Base-by-base conservation (phyloP, 2,329 filamentous ascomycete species). In the Rachicladosporium sp. region DNA sequence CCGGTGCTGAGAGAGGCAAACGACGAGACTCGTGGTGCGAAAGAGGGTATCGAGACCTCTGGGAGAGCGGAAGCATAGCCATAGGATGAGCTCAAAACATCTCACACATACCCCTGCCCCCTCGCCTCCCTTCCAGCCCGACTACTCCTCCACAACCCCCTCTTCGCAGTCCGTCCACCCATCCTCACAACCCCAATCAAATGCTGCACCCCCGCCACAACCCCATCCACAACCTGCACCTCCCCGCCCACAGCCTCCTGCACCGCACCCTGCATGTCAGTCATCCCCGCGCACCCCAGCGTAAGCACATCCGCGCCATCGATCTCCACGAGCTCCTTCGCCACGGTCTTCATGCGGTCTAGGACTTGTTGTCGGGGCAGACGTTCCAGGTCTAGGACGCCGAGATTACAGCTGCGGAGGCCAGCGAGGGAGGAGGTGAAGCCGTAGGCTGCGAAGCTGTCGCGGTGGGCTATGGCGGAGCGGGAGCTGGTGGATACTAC, bases 171-270 rank as follows among this genome's bases (percentile, higher is more conserved):
- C 46, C 56, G 52, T 48, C 65, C 51, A 15, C 64, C 60, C 57
- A 68, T 61, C 37, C 64, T 57, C 11, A 67, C 65, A 19, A 70
- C 46, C 1, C 61, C 66, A 4, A 60, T 57, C 11, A 70, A 47
- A 43, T 69, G 59, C 27, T 70, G 66, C 11, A 69, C 60, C 0
- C 66, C 67, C 6, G 65, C 61, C 19, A 64, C 61, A 1, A 73
- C 70, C 0, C 69, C 68, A 55, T 73, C 70, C 19, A 73, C 58
- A 5, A 73, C 66, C 50, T 68, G 67, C 29, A 67, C 62, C 1
- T 44, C 46, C 15, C 61, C 55, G 0, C 59, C 60, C 0, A 73
- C 69, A 0, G 62, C 66, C 21, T 65, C 55, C 45, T 70, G 65
- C 32, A 70, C 66, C 3, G 62, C 63, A 15, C 51, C 39, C 37